A percentile compares a stretch with the other conserved stretches of the same genome.
Conservation (phyloP, 257 asterid species). For the Paraleonurus japonicus region DNA sequence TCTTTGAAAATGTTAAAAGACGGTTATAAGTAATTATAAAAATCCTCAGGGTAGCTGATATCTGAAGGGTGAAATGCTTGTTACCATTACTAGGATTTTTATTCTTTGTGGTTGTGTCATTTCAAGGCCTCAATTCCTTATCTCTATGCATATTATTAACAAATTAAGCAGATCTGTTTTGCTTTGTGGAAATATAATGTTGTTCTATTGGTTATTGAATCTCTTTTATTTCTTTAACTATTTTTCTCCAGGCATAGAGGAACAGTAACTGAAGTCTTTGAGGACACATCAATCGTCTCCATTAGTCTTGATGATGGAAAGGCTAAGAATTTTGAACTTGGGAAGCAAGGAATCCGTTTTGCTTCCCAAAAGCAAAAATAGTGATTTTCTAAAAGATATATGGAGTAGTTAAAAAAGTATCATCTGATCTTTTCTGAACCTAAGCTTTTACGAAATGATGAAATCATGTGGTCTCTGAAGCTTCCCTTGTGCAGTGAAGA, state of each 20-base stretch:
- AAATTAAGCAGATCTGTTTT: not conserved
- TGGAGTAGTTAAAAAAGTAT: not conserved
- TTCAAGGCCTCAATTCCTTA: not conserved
- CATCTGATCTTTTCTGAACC: not conserved
- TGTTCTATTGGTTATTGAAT: not conserved
- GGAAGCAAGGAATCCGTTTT: constrained; percentile 88
- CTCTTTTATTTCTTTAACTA: constrained; percentile 1
- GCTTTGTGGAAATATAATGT: not conserved
- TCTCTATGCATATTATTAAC: not conserved
- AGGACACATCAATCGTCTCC: constrained; percentile 61
- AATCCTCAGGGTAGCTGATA: not conserved
- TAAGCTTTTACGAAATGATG: not conserved
- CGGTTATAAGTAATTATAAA: not conserved
- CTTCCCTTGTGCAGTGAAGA: not conserved
- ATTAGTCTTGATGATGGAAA: constrained; percentile 77
- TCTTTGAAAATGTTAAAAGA: not conserved
- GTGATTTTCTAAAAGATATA: not conserved
- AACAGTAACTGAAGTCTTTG: constrained; percentile 33
- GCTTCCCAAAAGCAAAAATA: constrained; percentile 71
- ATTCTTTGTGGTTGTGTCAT: not conserved
- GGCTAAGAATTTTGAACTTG: constrained; percentile 65
- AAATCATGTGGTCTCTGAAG: constrained; percentile 10
- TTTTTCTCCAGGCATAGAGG: constrained; percentile 38
- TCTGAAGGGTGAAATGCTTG: not conserved
- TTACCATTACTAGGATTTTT: not conserved